Evolutionary conservation across 805 yeast species (phyloP).

Genomic region (Saitoella complicata): DNA sequence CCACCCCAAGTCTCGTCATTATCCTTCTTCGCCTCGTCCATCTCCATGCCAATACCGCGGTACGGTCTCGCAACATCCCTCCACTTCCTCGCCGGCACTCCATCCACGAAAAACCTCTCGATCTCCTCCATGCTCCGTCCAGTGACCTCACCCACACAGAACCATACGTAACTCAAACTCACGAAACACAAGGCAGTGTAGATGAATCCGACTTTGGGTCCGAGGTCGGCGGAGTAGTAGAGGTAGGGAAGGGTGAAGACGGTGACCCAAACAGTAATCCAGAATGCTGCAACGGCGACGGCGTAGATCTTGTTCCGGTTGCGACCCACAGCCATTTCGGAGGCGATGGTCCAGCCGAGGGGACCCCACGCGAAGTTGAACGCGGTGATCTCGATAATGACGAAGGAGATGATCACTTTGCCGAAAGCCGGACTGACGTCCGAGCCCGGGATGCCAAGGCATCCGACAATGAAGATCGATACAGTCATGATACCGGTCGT

Average conservation of each 20-base stretch:
- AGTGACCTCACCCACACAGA: slow-evolving; percentile 84
- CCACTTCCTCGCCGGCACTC: no score
- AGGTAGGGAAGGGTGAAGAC: slow-evolving; percentile 81
- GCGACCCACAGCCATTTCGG: slow-evolving; percentile 83
- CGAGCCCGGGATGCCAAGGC: slow-evolving; percentile 37
- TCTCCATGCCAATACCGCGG: no score
- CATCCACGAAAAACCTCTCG: slow-evolving; percentile 17
- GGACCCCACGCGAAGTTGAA: slow-evolving; percentile 94
- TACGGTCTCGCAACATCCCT: no score
- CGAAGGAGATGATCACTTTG: slow-evolving; percentile 63
- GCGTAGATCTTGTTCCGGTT: slow-evolving; percentile 89
- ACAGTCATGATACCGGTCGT: slow-evolving; percentile 78
- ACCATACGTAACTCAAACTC: slow-evolving; percentile 57
- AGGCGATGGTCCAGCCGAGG: slow-evolving; percentile 89
- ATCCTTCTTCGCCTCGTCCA: no score
- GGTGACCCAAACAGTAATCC: slow-evolving; percentile 87
- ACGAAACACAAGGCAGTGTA: slow-evolving; percentile 69
- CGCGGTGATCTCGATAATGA: slow-evolving; percentile 75
- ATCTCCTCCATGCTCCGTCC: slow-evolving; percentile 86
- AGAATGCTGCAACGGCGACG: slow-evolving; percentile 79
- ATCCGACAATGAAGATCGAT: slow-evolving; percentile 52
- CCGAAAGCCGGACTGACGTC: not conserved
- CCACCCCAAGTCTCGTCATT: no score
- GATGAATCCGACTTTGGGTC: slow-evolving; percentile 76
- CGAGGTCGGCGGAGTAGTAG: slow-evolving; percentile 86